Evolutionary conservation across 108 stramenopile species (phyloP), one percentile per base, ranked within the genome.

Genomic region (Conticribra weissflogii): DNA sequence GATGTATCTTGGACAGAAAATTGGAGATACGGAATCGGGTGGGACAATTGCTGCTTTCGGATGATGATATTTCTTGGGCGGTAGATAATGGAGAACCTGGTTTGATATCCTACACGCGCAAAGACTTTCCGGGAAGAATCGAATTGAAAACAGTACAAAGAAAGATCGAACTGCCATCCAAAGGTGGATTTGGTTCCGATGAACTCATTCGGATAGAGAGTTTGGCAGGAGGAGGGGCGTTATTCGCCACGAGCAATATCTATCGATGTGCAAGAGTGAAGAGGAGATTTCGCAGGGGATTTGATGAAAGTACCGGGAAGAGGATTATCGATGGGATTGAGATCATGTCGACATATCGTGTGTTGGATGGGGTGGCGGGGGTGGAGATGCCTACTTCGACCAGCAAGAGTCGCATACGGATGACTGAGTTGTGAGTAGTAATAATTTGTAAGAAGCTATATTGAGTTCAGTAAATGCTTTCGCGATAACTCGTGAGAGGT

Each of bases 291-390:
- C 68, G 81, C 23, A 66, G 83, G 32, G 76, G 72, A 44, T 78
- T 72, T 52, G 84, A 85, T 53, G 76, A 77, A 3, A 23, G 28
- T 21, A 68, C 58, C 0, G 87, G 87, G 3, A 81, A 85, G 16
- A 34, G 85, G 59, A 76, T 86, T 25, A 69, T 89, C 2, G 88
- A 89, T 68, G 85, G 88, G n/a, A 60, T 89, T 33, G 86, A 89
- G 55, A 85, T 87, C 33, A 66, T 83, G 36, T 84, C 83, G 24
- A 89, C 86, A 0, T 83, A 74, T 73, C 82, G 88, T 17, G 86
- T 87, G 1, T 23, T 89, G 61, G 88, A 89, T 81, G 88, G 88
- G 2, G 64, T 89, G 25, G 88, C 88, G 17, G 88, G 86, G 25
- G 74, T 75, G 19, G 88, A 89, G 33, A 36, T 83, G 36, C 88